Conservation (phyloP, 1,284 basidiomycete species). For the Agaricales sp. region DNA sequence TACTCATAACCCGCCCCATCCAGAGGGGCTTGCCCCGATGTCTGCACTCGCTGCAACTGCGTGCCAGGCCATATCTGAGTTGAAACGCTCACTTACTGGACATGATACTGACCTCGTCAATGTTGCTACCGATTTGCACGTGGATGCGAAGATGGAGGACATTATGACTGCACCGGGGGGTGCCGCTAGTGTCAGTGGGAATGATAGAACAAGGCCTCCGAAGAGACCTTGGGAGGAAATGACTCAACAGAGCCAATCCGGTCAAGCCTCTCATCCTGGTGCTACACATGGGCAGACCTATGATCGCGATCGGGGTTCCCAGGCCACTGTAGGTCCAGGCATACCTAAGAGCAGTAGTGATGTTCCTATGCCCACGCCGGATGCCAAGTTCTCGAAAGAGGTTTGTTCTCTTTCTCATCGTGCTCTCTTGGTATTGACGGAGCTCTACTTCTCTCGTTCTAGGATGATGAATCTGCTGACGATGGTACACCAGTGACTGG, state of each 20-base stretch:
- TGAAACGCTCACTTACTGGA: neutral
- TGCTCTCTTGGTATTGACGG: no score
- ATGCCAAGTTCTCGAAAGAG: no score
- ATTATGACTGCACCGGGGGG: conserved; percentile 7
- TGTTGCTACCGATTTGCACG: no score
- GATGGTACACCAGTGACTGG: conserved; percentile 4
- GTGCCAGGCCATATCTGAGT: neutral
- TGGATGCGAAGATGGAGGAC: conserved; percentile 15
- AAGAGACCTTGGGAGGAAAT: conserved; percentile 74
- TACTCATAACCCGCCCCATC: no score
- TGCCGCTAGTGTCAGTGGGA: conserved; percentile 15
- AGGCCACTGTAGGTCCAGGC: neutral
- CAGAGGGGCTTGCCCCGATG: neutral
- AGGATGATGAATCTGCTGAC: conserved; percentile 2
- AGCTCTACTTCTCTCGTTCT: neutral
- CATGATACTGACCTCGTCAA: no score
- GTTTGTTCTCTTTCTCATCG: no score
- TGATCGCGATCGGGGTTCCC: conserved; percentile 18
- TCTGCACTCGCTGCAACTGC: neutral
- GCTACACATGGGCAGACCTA: no score
- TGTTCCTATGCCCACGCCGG: no score
- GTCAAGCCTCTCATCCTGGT: conserved; percentile 10
- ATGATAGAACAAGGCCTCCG: conserved; percentile 45
- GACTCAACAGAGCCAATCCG: conserved; percentile 26
- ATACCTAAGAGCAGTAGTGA: no score